Conservation (phyloP, 139 green algal species). For the Chlamydomonas sp. region DNA sequence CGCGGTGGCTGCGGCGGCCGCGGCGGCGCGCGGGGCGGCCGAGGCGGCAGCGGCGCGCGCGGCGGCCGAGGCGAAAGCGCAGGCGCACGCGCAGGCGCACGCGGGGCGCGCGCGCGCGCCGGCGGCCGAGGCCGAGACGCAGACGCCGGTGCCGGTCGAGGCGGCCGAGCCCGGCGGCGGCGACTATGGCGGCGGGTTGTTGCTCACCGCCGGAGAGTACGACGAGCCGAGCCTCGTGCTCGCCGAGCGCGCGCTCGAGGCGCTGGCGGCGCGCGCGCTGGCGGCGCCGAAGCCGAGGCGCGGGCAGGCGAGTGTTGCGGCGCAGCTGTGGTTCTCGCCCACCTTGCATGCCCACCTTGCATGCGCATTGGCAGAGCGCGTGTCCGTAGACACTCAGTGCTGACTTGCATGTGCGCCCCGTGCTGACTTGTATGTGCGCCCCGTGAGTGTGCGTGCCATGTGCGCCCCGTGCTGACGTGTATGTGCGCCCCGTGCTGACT, state of each 20-base stretch:
- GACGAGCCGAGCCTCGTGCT: conserved; percentile 15
- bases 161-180: neutral
- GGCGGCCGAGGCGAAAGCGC: neutral
- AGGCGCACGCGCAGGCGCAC: neutral
- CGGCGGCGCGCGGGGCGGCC: neutral
- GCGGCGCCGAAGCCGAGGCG: neutral
- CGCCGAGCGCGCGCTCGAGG: conserved; percentile 16
- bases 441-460: too few species aligned
- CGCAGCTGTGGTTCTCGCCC: too few species aligned
- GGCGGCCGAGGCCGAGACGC: neutral
- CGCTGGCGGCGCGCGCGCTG: conserved; percentile 1
- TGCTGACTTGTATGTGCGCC: too few species aligned
- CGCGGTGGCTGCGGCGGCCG: neutral
- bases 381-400: too few species aligned
- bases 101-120: too few species aligned
- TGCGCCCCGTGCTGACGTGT: too few species aligned
- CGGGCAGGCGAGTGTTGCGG: neutral
- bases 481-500: too few species aligned
- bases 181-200: neutral
- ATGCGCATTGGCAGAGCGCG: too few species aligned
- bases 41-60: neutral
- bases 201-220: conserved; percentile 1
- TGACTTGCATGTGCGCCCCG: too few species aligned
- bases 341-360: too few species aligned
- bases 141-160: conserved; percentile 3